Evolutionary conservation across 441 rosid genomes (phyloP).

Genomic region (Syzygium syzygioides): DNA sequence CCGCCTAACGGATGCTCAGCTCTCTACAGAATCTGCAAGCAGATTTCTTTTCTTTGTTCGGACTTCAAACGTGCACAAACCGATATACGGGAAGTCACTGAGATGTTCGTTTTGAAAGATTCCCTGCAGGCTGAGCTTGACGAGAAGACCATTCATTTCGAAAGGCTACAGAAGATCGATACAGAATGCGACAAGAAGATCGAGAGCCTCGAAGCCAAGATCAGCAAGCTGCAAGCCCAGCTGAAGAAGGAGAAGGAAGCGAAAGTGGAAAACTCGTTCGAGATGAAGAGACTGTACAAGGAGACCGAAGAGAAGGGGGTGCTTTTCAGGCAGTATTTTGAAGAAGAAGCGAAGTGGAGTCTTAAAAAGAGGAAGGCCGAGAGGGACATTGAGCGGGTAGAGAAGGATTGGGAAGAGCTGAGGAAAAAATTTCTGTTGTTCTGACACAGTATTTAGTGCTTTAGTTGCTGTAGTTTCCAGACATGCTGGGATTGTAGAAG

Average conservation of each 20-base stretch:
- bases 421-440: slow-evolving; percentile 7
- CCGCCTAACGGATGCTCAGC: not conserved
- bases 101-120: slow-evolving; percentile 1
- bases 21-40: slow-evolving; percentile 7
- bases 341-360: slow-evolving; percentile 17
- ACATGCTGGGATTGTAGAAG: not conserved
- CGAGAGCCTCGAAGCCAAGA: slow-evolving; percentile 9
- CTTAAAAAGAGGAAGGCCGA: slow-evolving; percentile 23
- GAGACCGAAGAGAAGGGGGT: slow-evolving; percentile 18
- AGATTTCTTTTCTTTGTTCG: slow-evolving; percentile 6
- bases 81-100: slow-evolving; percentile 2
- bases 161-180: slow-evolving; percentile 12
- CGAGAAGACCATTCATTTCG: slow-evolving; percentile 3
- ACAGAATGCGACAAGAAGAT: slow-evolving; percentile 1
- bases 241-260: slow-evolving; percentile 10
- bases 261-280: slow-evolving; percentile 6
- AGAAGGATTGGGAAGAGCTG: slow-evolving; percentile 22
- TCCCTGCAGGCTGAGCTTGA: slow-evolving; percentile 11
- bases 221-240: slow-evolving; percentile 8
- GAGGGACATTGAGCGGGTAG: slow-evolving; percentile 16
- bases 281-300: slow-evolving; percentile 16
- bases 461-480: not conserved
- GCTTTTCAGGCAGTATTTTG: slow-evolving; percentile 6
- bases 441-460: not conserved
- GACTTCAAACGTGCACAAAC: slow-evolving; percentile 13